These are phyloP conservation scores for Bonia amplexicaulis DNA, from an alignment of 176 grass and related monocot species.

Conservation along the genomic window DNA sequence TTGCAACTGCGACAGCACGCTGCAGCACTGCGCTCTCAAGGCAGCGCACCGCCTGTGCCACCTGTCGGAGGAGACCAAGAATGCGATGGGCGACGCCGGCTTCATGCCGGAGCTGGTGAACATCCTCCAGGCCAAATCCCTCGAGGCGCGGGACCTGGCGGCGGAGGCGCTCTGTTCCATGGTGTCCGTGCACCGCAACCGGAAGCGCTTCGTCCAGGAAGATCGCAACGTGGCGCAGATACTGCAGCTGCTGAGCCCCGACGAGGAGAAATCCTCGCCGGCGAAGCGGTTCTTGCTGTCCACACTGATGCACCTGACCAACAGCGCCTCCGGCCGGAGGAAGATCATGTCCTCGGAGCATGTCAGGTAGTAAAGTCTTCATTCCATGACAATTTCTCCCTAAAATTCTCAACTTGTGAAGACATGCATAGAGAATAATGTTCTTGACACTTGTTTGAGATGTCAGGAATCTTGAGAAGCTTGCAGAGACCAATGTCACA, in stretches of 20 bases:
- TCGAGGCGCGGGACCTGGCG: constrained; percentile 56
- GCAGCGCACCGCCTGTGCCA: constrained; percentile 46
- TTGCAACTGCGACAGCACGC: constrained; percentile 41
- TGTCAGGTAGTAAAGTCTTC: constrained; percentile 5
- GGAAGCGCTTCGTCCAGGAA: constrained; percentile 69
- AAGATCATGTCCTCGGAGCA: constrained; percentile 76
- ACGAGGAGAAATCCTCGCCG: constrained; percentile 56
- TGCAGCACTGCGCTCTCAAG: constrained; percentile 66
- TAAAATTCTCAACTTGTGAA: neutral
- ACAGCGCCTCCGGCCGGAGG: constrained; percentile 60
- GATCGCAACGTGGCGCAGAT: constrained; percentile 55
- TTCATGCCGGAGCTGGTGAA: constrained; percentile 79
- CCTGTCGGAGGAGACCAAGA: constrained; percentile 58
- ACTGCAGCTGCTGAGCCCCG: constrained; percentile 55
- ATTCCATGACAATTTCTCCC: neutral
- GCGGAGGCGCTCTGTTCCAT: constrained; percentile 68
- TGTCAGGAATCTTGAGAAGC: constrained; percentile 60
- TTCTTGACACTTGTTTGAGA: neutral
- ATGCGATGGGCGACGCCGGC: constrained; percentile 69
- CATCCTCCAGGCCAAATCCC: constrained; percentile 42
- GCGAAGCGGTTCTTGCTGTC: constrained; percentile 68
- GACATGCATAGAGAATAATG: neutral
- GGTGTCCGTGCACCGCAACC: constrained; percentile 66
- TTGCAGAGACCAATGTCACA: constrained; percentile 57
- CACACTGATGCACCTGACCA: constrained; percentile 51